Percentiles rank a stretch among this genome's conserved stretches.
These are phyloP conservation scores for Russula abietina DNA, from an alignment of 768 basidiomycete genomes.

Conservation along the genomic window DNA sequence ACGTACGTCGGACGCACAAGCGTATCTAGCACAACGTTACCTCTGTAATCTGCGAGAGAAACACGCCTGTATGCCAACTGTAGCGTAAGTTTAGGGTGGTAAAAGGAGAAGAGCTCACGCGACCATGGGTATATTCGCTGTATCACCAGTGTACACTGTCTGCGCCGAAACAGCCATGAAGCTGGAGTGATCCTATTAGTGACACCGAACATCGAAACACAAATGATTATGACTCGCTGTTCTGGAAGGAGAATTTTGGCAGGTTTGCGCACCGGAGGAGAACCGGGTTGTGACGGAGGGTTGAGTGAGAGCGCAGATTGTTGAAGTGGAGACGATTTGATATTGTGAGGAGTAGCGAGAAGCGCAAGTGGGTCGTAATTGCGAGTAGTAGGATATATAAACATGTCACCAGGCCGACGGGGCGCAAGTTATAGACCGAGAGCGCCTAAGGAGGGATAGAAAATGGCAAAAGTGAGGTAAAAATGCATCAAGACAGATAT, in stretches of 20 bases:
- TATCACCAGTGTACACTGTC: slow-evolving; percentile 38
- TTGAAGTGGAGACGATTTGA: slow-evolving; percentile 1
- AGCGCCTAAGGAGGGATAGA: slow-evolving; percentile 3
- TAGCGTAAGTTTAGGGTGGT: background rate
- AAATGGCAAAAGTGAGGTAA: slow-evolving; percentile 14
- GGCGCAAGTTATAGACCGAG: slow-evolving; percentile 5
- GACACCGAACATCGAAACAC: slow-evolving; percentile 4
- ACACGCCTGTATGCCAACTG: slow-evolving; percentile 37
- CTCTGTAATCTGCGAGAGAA: slow-evolving; percentile 45
- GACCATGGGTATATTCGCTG: slow-evolving; percentile 44
- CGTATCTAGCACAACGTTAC: slow-evolving; percentile 42
- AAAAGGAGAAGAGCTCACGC: slow-evolving; percentile 36
- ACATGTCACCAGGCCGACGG: slow-evolving; percentile 17
- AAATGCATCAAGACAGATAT: slow-evolving; percentile 3
- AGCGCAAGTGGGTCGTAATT: slow-evolving; percentile 8
- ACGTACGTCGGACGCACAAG: slow-evolving; percentile 48
- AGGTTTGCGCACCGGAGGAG: slow-evolving; percentile 21
- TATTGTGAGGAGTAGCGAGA: background rate
- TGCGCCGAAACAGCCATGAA: slow-evolving; percentile 45
- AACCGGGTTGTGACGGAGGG: background rate
- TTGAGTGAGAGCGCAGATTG: background rate
- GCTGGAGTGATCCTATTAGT: slow-evolving; percentile 27
- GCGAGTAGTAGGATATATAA: slow-evolving; percentile 14
- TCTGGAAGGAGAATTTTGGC: slow-evolving; percentile 29
- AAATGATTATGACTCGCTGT: slow-evolving; percentile 22